Evolutionary conservation across 805 yeast species (phyloP).

Genomic region (Yarrowia deformans): DNA sequence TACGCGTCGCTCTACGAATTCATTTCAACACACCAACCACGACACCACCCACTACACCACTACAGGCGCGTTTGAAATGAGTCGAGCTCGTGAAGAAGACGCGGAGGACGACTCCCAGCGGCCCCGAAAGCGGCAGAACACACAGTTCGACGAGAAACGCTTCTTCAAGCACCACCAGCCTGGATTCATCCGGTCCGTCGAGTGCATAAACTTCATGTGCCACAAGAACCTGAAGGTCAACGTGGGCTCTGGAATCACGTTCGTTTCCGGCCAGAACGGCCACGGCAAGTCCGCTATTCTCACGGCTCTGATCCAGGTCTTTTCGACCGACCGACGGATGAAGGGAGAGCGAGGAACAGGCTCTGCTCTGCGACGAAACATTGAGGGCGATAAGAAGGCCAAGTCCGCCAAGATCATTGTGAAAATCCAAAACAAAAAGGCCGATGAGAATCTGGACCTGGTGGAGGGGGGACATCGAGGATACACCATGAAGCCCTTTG

Average conservation of each 20-base stretch:
- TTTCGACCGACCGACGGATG: constrained; percentile 86
- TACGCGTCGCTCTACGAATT: constrained; percentile 4
- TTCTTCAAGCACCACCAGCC: constrained; percentile 23
- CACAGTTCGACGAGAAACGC: neutral
- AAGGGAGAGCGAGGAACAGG: constrained; percentile 70
- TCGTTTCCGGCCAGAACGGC: constrained; percentile 90
- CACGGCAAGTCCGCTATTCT: constrained; percentile 89
- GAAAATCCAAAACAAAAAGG: constrained; percentile 53
- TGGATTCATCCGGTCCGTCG: constrained; percentile 29
- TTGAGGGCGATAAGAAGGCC: constrained; percentile 77
- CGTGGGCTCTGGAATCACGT: constrained; percentile 81
- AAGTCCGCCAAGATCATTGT: constrained; percentile 71
- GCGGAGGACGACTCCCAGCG: neutral
- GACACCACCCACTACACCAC: neutral
- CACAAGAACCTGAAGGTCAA: constrained; percentile 63
- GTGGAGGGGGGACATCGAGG: neutral
- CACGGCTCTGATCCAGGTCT: constrained; percentile 79
- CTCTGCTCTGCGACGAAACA: constrained; percentile 69
- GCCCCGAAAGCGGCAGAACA: constrained; percentile 21
- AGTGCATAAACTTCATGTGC: constrained; percentile 45
- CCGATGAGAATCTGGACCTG: constrained; percentile 60
- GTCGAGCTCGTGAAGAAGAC: constrained; percentile 19
- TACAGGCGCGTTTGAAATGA: neutral
- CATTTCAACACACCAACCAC: neutral
- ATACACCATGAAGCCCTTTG: constrained; percentile 59